Conservation (phyloP, 768 basidiomycete species). For the Rhodotorula toruloides region DNA sequence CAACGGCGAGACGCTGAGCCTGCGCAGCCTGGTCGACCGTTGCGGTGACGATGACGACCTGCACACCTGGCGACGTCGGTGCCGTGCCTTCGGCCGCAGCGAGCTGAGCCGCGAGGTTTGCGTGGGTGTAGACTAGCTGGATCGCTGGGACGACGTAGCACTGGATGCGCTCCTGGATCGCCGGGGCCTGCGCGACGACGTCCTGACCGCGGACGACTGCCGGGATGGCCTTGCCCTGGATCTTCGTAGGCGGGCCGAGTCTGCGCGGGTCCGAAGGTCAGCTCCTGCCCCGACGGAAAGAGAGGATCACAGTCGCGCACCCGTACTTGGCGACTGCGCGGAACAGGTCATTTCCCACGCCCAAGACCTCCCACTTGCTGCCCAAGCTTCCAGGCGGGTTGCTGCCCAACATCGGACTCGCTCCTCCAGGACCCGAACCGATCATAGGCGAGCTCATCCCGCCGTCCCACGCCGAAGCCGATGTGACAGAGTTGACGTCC, state of each 20-base stretch:
- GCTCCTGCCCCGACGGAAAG: no score
- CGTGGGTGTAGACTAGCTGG: conserved; percentile 59
- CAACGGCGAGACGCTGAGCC: conserved; percentile 89
- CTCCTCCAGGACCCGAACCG: conserved; percentile 58
- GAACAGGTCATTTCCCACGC: conserved; percentile 76
- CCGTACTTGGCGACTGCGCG: conserved; percentile 84
- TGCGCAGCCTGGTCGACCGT: conserved; percentile 98
- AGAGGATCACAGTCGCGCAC: conserved; percentile 4
- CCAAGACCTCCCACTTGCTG: conserved; percentile 92
- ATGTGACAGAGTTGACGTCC: neutral
- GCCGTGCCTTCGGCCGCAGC: conserved; percentile 28
- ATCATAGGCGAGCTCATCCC: conserved; percentile 25
- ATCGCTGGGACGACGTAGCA: conserved; percentile 92
- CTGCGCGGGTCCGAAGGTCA: conserved; percentile 7
- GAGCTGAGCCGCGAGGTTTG: conserved; percentile 13
- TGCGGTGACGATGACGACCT: conserved; percentile 90
- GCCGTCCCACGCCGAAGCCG: conserved; percentile 6
- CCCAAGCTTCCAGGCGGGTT: conserved; percentile 61
- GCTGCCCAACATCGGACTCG: conserved; percentile 9
- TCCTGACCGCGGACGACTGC: conserved; percentile 85
- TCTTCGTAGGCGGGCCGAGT: conserved; percentile 96
- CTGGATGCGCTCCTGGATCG: conserved; percentile 95
- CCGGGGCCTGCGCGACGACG: conserved; percentile 97
- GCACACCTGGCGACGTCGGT: conserved; percentile 63
- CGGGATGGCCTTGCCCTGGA: conserved; percentile 92